Conservation (phyloP, 2,329 filamentous ascomycete genomes). For the Periglandula ipomoeae region DNA sequence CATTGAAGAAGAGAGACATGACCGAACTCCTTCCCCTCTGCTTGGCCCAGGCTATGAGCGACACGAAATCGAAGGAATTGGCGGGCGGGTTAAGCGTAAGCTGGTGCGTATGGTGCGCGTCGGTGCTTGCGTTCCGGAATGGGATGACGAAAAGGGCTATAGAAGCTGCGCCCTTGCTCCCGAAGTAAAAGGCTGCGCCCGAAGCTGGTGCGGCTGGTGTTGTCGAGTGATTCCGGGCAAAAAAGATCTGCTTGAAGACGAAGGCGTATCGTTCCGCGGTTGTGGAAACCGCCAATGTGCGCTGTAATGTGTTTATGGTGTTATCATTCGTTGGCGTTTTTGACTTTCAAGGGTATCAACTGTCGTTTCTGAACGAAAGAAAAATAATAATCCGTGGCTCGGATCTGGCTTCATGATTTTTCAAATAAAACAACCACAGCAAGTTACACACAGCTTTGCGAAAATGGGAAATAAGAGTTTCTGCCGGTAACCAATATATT, state of each 20-base stretch:
- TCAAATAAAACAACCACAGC: background rate
- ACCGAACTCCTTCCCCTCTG: slow-evolving; percentile 39
- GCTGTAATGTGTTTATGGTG: background rate
- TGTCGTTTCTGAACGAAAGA: background rate
- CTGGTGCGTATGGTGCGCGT: slow-evolving; percentile 74
- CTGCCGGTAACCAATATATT: background rate
- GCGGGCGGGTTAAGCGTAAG: slow-evolving; percentile 80
- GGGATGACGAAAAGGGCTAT: slow-evolving; percentile 62
- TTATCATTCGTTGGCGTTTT: background rate
- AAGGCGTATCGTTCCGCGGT: slow-evolving; percentile 14
- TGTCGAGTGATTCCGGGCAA: slow-evolving; percentile 59
- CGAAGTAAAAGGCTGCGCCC: slow-evolving; percentile 57
- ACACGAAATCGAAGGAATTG: slow-evolving; percentile 87
- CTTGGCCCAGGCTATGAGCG: slow-evolving; percentile 66
- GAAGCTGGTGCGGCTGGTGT: slow-evolving; percentile 94
- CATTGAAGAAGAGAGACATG: slow-evolving; percentile 22
- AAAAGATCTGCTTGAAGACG: slow-evolving; percentile 26
- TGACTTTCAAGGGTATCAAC: background rate
- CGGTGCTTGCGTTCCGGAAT: slow-evolving; percentile 78
- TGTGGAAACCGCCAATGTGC: slow-evolving; percentile 6
- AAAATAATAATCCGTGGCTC: background rate
- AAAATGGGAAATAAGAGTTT: background rate
- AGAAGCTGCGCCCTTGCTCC: slow-evolving; percentile 55
- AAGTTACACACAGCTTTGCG: background rate
- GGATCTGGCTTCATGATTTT: background rate